Conservation (phyloP, 164 flowering plant species). For the Aristolochia californica region DNA sequence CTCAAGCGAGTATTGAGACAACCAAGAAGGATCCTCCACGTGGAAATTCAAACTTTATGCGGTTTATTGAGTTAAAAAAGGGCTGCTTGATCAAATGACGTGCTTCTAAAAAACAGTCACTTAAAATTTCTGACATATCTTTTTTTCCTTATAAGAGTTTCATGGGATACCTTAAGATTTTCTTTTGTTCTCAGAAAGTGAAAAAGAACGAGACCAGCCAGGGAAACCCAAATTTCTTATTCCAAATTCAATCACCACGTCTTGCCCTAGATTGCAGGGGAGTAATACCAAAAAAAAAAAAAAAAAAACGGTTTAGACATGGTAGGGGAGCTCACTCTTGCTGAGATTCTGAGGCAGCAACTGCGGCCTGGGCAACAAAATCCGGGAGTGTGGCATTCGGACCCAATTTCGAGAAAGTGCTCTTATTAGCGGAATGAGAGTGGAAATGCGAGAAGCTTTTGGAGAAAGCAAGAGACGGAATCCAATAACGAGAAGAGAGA, state of each 20-base stretch:
- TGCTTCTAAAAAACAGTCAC: too few relatives aligned
- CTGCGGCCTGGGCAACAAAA: slow-evolving; percentile 1
- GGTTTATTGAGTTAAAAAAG: too few relatives aligned
- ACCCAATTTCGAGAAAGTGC: background rate
- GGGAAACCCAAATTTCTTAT: background rate
- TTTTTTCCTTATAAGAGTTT: too few relatives aligned
- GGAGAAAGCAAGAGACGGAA: slow-evolving; percentile 1
- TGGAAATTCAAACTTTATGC: too few relatives aligned
- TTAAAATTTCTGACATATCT: too few relatives aligned
- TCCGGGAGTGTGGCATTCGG: background rate
- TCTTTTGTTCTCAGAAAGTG: background rate
- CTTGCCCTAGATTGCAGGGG: background rate
- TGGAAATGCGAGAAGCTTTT: background rate
- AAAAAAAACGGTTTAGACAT: background rate
- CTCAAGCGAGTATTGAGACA: too few relatives aligned
- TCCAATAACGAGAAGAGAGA: slow-evolving; percentile 1
- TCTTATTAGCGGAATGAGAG: background rate
- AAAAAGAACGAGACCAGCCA: too few relatives aligned
- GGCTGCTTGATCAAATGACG: too few relatives aligned
- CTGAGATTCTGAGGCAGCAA: slow-evolving; percentile 1
- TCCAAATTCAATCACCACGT: background rate
- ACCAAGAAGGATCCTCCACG: too few relatives aligned
- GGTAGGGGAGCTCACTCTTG: slow-evolving; percentile 4
- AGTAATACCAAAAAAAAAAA: background rate
- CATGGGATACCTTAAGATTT: background rate